Evolutionary conservation across 345 rosid genomes (phyloP).

Genomic region (Moringa oleifera): DNA sequence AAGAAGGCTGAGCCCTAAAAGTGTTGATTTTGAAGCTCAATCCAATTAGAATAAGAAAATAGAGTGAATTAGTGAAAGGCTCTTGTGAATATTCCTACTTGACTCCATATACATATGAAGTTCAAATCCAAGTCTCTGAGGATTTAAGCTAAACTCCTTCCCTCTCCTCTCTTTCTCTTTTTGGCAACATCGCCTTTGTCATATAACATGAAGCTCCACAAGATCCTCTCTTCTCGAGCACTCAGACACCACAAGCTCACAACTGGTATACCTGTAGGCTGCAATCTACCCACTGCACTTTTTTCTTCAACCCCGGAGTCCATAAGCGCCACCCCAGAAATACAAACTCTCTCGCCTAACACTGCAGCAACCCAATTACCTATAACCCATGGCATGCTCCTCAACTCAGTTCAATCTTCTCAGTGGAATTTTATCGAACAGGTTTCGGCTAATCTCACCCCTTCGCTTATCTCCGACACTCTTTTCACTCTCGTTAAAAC

Average conservation of each 20-base stretch:
- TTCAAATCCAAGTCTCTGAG: too few species aligned
- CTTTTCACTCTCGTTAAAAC: slow-evolving; percentile 40
- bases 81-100: too few species aligned
- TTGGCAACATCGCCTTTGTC: background rate
- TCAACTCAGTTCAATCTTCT: slow-evolving; percentile 39
- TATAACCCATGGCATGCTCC: slow-evolving; percentile 9
- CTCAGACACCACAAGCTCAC: slow-evolving; percentile 11
- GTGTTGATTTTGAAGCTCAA: too few species aligned
- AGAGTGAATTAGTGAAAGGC: too few species aligned
- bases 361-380: slow-evolving; percentile 2
- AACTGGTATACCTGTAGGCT: slow-evolving; percentile 3
- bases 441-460: slow-evolving; percentile 30
- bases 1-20: too few species aligned
- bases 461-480: slow-evolving; percentile 39
- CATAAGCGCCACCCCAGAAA: slow-evolving; percentile 5
- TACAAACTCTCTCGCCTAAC: slow-evolving; percentile 13
- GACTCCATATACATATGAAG: too few species aligned
- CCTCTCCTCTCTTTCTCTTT: too few species aligned
- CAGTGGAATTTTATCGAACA: slow-evolving; percentile 83
- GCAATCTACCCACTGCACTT: slow-evolving; percentile 2
- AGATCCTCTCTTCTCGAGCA: slow-evolving; percentile 7
- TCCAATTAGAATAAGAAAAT: too few species aligned
- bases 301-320: slow-evolving; percentile 22
- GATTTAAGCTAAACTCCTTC: too few species aligned
- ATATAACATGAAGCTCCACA: slow-evolving; percentile 28